Evolutionary conservation across 768 basidiomycete species (phyloP).

Genomic region (Phaeotremella skinneri): DNA sequence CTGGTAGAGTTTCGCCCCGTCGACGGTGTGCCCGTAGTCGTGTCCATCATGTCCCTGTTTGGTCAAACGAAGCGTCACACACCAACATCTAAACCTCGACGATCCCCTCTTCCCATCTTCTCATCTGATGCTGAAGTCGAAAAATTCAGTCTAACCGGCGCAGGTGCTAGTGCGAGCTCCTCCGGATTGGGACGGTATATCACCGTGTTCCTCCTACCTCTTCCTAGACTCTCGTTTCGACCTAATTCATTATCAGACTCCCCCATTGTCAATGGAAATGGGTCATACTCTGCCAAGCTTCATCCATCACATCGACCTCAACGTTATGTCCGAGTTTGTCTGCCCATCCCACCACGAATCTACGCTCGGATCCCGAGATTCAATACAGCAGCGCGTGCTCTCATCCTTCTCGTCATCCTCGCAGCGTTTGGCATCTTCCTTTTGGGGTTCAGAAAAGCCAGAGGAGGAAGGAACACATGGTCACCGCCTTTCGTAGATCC

Average conservation of each 20-base stretch:
- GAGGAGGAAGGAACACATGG: slow-evolving; percentile 38
- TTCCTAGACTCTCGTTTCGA: slow-evolving; percentile 30
- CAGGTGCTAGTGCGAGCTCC: slow-evolving; percentile 6
- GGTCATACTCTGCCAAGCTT: slow-evolving; percentile 6
- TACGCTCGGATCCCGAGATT: slow-evolving; percentile 31
- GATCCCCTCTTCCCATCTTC: slow-evolving; percentile 44
- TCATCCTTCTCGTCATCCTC: slow-evolving; percentile 21
- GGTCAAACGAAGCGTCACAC: slow-evolving; percentile 50
- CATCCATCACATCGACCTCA: slow-evolving; percentile 1
- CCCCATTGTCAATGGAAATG: slow-evolving; percentile 17
- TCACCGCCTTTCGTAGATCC: slow-evolving; percentile 50
- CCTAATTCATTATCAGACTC: slow-evolving; percentile 17
- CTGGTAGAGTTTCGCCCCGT: no score
- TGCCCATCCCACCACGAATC: slow-evolving; percentile 47
- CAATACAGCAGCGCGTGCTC: slow-evolving; percentile 25
- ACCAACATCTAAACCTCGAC: slow-evolving; percentile 28
- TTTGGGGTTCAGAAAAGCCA: slow-evolving; percentile 37
- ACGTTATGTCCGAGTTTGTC: slow-evolving; percentile 39
- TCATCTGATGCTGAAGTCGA: slow-evolving; percentile 37
- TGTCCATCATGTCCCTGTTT: slow-evolving; percentile 47
- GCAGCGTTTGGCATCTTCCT: slow-evolving; percentile 31
- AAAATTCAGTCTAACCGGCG: slow-evolving; percentile 28
- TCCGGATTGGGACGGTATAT: slow-evolving; percentile 23
- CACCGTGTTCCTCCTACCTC: slow-evolving; percentile 42
- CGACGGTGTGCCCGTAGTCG: background rate